These are phyloP conservation scores for Gonapodya sp. DNA, from an alignment of 192 early-diverging fungal species.

Conservation along the genomic window DNA sequence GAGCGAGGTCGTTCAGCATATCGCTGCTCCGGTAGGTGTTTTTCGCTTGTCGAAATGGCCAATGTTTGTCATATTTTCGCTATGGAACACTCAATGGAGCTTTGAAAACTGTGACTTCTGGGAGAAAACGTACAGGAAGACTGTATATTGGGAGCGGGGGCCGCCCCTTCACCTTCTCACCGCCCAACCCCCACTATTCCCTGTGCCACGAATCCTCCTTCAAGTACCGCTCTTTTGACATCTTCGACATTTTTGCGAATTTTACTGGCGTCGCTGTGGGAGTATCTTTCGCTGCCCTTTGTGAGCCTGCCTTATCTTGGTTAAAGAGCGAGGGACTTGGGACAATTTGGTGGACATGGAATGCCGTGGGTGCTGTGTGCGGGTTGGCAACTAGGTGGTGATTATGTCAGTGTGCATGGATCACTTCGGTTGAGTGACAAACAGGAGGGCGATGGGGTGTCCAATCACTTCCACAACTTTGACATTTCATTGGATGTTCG, in stretches of 20 bases:
- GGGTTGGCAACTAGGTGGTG: background rate
- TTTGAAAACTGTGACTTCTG: background rate
- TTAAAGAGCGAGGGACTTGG: background rate
- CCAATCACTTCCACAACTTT: background rate
- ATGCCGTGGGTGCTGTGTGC: background rate
- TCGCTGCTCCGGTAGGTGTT: background rate
- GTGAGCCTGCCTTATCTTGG: background rate
- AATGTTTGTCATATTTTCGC: no score
- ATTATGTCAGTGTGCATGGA: background rate
- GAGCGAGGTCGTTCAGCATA: background rate
- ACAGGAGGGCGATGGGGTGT: background rate
- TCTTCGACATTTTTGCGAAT: background rate
- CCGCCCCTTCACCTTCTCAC: background rate
- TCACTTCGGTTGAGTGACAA: background rate
- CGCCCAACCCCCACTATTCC: background rate
- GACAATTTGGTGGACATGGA: background rate
- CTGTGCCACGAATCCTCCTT: background rate
- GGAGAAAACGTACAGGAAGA: background rate
- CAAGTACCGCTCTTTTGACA: background rate
- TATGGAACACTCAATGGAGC: no score
- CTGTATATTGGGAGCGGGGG: background rate
- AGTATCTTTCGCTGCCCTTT: background rate
- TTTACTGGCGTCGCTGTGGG: background rate
- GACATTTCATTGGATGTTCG: no score
- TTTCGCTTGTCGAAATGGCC: background rate